phyloP scores from a whole-genome alignment of 352 stramenopile genomes.

The Lagenidium giganteum region DNA sequence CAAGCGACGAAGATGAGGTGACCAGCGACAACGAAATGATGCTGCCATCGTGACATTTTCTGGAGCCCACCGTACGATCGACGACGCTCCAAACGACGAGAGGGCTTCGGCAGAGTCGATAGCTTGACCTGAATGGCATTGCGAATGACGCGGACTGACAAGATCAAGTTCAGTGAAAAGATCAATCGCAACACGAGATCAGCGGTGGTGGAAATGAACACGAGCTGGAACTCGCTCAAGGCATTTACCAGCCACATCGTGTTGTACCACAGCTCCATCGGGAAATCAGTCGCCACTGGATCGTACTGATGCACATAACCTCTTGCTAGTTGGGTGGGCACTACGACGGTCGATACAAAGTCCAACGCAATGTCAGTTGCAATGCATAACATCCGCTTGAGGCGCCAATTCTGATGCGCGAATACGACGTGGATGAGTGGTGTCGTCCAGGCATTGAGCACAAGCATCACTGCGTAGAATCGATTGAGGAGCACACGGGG shows the following conservation, averaged over 20 bases:
- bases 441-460: too few relatives aligned
- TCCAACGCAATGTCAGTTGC: conserved; percentile 3
- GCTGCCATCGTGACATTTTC: too few relatives aligned
- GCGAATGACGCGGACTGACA: too few relatives aligned
- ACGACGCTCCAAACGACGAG: too few relatives aligned
- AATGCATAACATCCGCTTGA: background rate
- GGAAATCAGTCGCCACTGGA: background rate
- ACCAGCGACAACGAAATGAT: too few relatives aligned
- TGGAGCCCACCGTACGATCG: too few relatives aligned
- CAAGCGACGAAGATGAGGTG: background rate
- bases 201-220: conserved; percentile 1
- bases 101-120: too few relatives aligned
- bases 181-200: conserved; percentile 9
- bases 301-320: conserved; percentile 3
- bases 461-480: conserved; percentile 13
- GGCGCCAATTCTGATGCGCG: background rate
- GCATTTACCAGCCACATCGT: conserved; percentile 8
- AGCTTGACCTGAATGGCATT: too few relatives aligned
- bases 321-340: background rate
- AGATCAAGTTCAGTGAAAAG: conserved; percentile 15
- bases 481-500: conserved; percentile 9
- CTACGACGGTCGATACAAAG: conserved; percentile 6
- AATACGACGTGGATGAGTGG: too few relatives aligned
- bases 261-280: conserved; percentile 4
- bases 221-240: conserved; percentile 8